Percentiles rank a stretch among this genome's conserved stretches.
Conservation (phyloP, 2,329 filamentous ascomycete genomes). For the Aspergillus quadricinctus region DNA sequence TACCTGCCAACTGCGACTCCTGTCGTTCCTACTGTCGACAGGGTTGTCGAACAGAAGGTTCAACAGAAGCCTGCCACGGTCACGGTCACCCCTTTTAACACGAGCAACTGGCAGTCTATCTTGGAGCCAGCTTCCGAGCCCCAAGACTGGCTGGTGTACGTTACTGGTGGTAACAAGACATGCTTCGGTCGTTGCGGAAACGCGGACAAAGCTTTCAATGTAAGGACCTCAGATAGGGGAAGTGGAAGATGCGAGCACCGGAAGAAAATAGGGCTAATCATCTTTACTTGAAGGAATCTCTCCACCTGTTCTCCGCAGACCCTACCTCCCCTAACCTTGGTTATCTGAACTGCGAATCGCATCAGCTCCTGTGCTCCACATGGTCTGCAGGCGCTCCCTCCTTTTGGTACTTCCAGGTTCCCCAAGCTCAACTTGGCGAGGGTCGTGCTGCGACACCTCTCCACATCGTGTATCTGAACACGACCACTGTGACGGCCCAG, state of each 20-base stretch:
- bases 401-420: conserved; percentile 56
- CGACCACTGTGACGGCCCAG: conserved; percentile 52
- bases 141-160: conserved; percentile 57
- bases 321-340: conserved; percentile 55
- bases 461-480: conserved; percentile 53
- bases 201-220: conserved; percentile 51
- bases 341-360: conserved; percentile 55
- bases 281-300: conserved; percentile 43
- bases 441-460: conserved; percentile 51
- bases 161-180: conserved; percentile 62
- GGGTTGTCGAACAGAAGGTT: conserved; percentile 45
- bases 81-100: conserved; percentile 50
- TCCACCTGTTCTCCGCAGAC: conserved; percentile 50
- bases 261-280: conserved; percentile 8
- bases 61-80: conserved; percentile 51
- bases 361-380: conserved; percentile 56
- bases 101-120: conserved; percentile 55
- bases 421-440: conserved; percentile 49
- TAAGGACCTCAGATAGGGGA: conserved; percentile 24
- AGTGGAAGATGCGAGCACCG: background rate
- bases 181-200: conserved; percentile 57
- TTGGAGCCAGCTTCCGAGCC: conserved; percentile 40
- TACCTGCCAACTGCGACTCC: conserved; percentile 49
- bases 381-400: conserved; percentile 56
- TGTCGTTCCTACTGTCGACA: conserved; percentile 28